Base-by-base conservation (phyloP, 805 yeast genomes). In the Candida lessepsii region DNA sequence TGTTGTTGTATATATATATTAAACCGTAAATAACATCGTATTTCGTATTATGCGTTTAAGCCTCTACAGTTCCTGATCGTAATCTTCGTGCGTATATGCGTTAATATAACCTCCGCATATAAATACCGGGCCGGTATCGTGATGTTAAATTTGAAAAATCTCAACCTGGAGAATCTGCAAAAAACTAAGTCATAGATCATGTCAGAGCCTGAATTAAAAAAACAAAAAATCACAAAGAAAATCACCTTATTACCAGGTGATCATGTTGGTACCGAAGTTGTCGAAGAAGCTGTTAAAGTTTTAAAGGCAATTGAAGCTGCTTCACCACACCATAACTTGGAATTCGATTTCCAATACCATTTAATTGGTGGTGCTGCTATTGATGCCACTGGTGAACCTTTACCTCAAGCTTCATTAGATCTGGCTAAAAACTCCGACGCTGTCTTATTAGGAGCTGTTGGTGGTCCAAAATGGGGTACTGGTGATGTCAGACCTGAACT, bases 401-500 rank as follows among this genome's bases (percentile, higher is more conserved):
- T 93, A 49, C 85, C 96, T 11, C 95, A 85, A 45, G 91, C 75
- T 42, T 76, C 96, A 3, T 73, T 93, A 35, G 85, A 70, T 33
- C 89, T 96, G 8, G 77, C 97, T 26, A 89, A 87, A 65, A 68
- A 70, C 32, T 83, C 98, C 1, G 95, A 91, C 60, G 99, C 98
- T 18, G 96, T 93, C n/a, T 71, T 93, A 50, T 74, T 93, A 42
- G 99, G 99, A 51, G 96, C 99, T 7, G 99, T 93, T 24, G 99
- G 99, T 48, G 99, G 99, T 24, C 99, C 99, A 46, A 93, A 93
- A 69, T 93, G 99, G 99, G 98, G 98, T 26, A 86, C 97, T 19
- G 97, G 97, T 37, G 58, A 75, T 9, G 98, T 91, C 34, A 82
- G 99, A 70, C 99, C 99, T 38, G 99, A 93, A 65, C 98, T 88